phyloP scores from a whole-genome alignment of 495 filamentous ascomycete species.

The Annulohypoxylon nitens region DNA sequence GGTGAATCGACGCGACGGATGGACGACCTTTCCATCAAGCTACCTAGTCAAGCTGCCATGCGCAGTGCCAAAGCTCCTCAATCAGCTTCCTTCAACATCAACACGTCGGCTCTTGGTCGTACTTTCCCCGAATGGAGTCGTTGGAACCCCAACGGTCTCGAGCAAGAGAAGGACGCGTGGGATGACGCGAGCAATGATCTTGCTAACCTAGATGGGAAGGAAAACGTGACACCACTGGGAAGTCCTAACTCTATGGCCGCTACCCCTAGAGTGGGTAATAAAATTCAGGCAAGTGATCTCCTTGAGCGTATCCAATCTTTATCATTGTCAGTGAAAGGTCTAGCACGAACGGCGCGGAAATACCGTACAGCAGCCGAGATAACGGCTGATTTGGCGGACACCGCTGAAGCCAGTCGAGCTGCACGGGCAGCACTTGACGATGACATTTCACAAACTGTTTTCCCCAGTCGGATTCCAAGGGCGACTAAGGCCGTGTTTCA shows the following conservation, averaged over 20 bases:
- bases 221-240: constrained; percentile 55
- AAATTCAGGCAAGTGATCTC: constrained; percentile 36
- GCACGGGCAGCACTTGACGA: constrained; percentile 4
- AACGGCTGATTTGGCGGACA: background rate
- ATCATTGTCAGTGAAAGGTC: background rate
- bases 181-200: constrained; percentile 39
- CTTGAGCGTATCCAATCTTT: background rate
- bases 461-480: background rate
- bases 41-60: constrained; percentile 36
- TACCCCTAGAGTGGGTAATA: constrained; percentile 34
- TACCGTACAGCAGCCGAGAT: background rate
- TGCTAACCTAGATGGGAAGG: constrained; percentile 48
- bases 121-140: constrained; percentile 72
- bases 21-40: constrained; percentile 39
- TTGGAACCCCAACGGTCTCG: constrained; percentile 42
- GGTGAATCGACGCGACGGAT: constrained; percentile 60
- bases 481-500: background rate
- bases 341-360: background rate
- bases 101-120: constrained; percentile 73
- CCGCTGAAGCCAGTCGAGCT: background rate
- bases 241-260: constrained; percentile 34
- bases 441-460: background rate
- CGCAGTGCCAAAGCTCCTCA: constrained; percentile 30
- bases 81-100: constrained; percentile 55
- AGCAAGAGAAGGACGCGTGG: constrained; percentile 39